Base-by-base conservation (phyloP, 2,329 filamentous ascomycete genomes). In the Cladosporium oxysporum region DNA sequence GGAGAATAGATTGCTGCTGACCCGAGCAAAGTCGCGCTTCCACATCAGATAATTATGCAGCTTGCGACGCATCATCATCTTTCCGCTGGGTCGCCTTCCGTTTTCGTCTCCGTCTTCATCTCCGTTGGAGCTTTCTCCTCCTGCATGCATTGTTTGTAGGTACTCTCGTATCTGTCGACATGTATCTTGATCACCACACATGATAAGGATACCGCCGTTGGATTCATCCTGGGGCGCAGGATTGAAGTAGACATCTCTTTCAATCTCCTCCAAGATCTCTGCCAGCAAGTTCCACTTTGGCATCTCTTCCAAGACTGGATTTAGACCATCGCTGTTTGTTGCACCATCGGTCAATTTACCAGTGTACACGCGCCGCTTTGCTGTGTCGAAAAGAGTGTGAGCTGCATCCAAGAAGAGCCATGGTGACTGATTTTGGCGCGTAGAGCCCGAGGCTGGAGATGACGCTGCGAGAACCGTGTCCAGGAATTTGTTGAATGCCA, bases 331-430 rank as follows among this genome's bases (percentile, higher is more conserved):
- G 12, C 83, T 82, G 23, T 86, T 79, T 74, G 74, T 82, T 1
- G 81, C 80, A 58, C 84, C 87, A 33, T 88, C 85, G 63, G 82
- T 87, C 52, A 91, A 85, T 70, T 87, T 90, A 5, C 88, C 89
- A 10, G 90, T 88, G 74, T 97, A 99, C 5, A 97, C 94, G 70
- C 95, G 85, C 65, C 89, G 87, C 76, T 93, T 95, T 1, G 95
- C 93, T 3, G 91, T 93, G 67, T 93, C 91, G 70, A 99, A 98
- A 14, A 99, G 92, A 18, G 91, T 93, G 77, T 98, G 91, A 0
- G 95, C 94, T 28, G 94, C 93, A 77, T 98, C 95, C 5, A 98
- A 85, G 72, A 97, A 98, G 35, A 99, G 83, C 95, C 95, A 99
- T 0, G 95, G 95, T 0, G 93, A 96, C 72, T 97, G 92, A 37